phyloP scores from a whole-genome alignment of 2,329 filamentous ascomycete genomes.

The Talaromyces sp. region DNA sequence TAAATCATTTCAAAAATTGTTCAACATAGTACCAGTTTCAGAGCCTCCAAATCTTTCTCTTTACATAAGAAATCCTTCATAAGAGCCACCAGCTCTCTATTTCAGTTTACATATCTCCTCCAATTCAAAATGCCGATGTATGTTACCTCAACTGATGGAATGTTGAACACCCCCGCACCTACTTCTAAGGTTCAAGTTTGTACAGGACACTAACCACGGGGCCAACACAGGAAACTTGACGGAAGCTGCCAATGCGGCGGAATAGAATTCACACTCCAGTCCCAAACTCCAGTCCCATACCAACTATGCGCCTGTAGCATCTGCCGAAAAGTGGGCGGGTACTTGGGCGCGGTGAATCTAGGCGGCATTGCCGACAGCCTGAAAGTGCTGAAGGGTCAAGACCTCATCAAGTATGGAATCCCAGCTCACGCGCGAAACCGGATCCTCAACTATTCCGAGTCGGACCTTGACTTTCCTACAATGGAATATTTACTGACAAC shows the following conservation, averaged over 20 bases:
- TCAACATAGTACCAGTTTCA: too few relatives aligned
- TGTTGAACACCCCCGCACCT: neutral
- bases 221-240: constrained; percentile 44
- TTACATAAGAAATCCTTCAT: too few relatives aligned
- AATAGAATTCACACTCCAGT: constrained; percentile 51
- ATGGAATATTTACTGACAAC: too few relatives aligned
- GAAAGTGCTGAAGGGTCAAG: constrained; percentile 45
- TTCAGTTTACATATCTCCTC: too few relatives aligned
- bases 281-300: constrained; percentile 52
- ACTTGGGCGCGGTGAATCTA: constrained; percentile 50
- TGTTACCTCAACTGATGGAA: neutral
- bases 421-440: neutral
- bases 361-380: constrained; percentile 49
- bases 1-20: too few relatives aligned
- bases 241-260: constrained; percentile 55
- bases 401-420: constrained; percentile 47
- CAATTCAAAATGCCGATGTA: constrained; percentile 27
- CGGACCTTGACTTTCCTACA: too few relatives aligned
- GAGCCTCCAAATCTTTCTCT: too few relatives aligned
- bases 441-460: neutral
- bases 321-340: constrained; percentile 52
- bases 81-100: too few relatives aligned
- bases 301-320: constrained; percentile 55
- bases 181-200: neutral
- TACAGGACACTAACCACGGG: constrained; percentile 8